These are phyloP conservation scores for Pleurozium schreberi DNA, from an alignment of 225 moss, liverwort and hornwort genomes.

Conservation along the genomic window DNA sequence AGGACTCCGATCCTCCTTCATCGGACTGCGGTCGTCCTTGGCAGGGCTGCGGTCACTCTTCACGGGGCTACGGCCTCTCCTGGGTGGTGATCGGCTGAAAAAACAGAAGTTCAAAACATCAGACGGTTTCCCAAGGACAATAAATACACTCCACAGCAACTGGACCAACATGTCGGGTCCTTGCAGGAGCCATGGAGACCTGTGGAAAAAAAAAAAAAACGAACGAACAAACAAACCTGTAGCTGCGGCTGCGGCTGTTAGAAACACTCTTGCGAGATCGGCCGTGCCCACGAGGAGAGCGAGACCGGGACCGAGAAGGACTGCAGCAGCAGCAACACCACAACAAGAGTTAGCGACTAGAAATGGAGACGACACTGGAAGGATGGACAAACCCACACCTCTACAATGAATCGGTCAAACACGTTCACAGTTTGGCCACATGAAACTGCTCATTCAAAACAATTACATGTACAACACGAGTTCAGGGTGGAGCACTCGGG, in stretches of 20 bases:
- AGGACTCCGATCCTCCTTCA: slow-evolving; percentile 53
- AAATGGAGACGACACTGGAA: neutral
- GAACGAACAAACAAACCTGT: slow-evolving; percentile 62
- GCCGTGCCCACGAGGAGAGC: slow-evolving; percentile 74
- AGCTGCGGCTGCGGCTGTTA: slow-evolving; percentile 76
- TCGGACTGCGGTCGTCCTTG: slow-evolving; percentile 47
- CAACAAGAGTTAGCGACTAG: neutral
- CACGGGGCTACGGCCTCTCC: slow-evolving; percentile 47
- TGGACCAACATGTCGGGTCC: neutral
- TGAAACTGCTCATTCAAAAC: neutral
- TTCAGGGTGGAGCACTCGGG: neutral
- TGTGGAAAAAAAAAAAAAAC: too few species aligned
- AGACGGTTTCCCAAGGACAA: neutral
- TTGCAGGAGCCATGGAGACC: neutral
- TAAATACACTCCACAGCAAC: neutral
- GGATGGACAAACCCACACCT: neutral
- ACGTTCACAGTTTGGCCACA: neutral
- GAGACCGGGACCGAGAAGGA: slow-evolving; percentile 68
- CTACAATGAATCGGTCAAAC: neutral
- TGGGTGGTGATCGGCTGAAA: slow-evolving; percentile 54
- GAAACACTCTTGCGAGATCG: slow-evolving; percentile 71
- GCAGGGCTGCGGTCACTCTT: slow-evolving; percentile 42
- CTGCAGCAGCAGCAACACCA: slow-evolving; percentile 6
- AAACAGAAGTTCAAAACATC: neutral
- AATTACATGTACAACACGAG: neutral